Percentiles rank a stretch among this genome's conserved stretches.
phyloP scores from a whole-genome alignment of 2,329 filamentous ascomycete genomes.

The Xylaria polymorpha region DNA sequence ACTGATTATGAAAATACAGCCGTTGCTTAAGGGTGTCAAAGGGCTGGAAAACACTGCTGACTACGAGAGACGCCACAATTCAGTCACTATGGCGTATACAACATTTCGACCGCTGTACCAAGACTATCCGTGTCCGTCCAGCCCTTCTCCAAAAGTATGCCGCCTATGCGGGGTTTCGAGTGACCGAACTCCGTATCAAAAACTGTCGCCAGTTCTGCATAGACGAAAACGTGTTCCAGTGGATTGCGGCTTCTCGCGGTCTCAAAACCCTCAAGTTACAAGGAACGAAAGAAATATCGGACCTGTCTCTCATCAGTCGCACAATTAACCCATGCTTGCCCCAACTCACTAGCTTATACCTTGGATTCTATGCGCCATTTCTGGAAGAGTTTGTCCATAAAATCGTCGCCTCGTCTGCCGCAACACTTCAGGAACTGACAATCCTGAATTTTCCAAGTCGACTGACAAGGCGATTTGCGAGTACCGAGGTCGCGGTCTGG shows the following conservation, averaged over 20 bases:
- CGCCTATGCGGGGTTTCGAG: slow-evolving; percentile 21
- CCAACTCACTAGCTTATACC: slow-evolving; percentile 38
- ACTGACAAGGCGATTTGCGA: too few species aligned
- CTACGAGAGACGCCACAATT: slow-evolving; percentile 25
- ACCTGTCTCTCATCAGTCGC: background rate
- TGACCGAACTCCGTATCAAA: slow-evolving; percentile 38
- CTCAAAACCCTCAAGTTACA: slow-evolving; percentile 43
- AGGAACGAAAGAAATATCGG: background rate
- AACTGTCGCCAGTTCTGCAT: slow-evolving; percentile 36
- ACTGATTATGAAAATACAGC: slow-evolving; percentile 34
- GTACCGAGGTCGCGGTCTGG: slow-evolving; percentile 25
- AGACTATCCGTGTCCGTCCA: slow-evolving; percentile 1
- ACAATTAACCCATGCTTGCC: slow-evolving; percentile 9
- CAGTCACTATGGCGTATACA: slow-evolving; percentile 44
- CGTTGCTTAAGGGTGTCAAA: slow-evolving; percentile 46
- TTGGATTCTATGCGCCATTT: slow-evolving; percentile 35
- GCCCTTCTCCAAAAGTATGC: slow-evolving; percentile 27
- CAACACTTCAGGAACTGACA: slow-evolving; percentile 43
- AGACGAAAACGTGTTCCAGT: slow-evolving; percentile 18
- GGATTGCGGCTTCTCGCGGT: slow-evolving; percentile 20
- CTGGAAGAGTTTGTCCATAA: slow-evolving; percentile 20
- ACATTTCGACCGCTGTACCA: slow-evolving; percentile 24
- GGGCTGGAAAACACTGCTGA: slow-evolving; percentile 43
- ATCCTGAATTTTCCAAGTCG: slow-evolving; percentile 35
- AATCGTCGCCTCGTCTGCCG: slow-evolving; percentile 36